Percentiles rank a stretch among this genome's conserved stretches.
Conservation (phyloP, 192 early-diverging fungal genomes). For the Coemansia sp. region DNA sequence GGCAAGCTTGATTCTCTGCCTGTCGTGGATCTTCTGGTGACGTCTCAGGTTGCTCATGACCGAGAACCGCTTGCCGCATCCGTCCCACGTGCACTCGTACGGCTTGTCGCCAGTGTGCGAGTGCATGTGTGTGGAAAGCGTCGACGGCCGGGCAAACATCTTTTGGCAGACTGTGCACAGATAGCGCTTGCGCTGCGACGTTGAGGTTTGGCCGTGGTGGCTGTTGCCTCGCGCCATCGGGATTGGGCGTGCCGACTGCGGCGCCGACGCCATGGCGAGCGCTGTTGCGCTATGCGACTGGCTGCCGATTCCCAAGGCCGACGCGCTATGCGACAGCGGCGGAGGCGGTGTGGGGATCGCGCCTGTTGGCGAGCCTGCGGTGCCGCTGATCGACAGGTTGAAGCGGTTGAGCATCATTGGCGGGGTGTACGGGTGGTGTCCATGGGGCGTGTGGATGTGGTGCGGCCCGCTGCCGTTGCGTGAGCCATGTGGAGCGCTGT, state of each 20-base stretch:
- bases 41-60: slow-evolving; percentile 69
- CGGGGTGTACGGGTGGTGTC: slow-evolving; percentile 31
- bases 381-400: slow-evolving; percentile 22
- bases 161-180: slow-evolving; percentile 52
- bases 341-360: slow-evolving; percentile 25
- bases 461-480: slow-evolving; percentile 11
- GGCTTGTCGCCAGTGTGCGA: slow-evolving; percentile 57
- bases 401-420: slow-evolving; percentile 49
- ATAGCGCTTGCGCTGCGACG: slow-evolving; percentile 56
- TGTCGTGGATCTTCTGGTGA: slow-evolving; percentile 61
- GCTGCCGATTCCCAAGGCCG: slow-evolving; percentile 2
- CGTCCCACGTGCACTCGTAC: slow-evolving; percentile 56
- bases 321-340: slow-evolving; percentile 11
- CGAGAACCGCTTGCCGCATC: slow-evolving; percentile 67
- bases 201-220: slow-evolving; percentile 28
- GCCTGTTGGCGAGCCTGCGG: slow-evolving; percentile 2
- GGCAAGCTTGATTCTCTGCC: slow-evolving; percentile 45
- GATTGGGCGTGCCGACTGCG: slow-evolving; percentile 18
- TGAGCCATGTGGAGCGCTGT: slow-evolving; percentile 27
- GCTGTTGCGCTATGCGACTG: slow-evolving; percentile 11
- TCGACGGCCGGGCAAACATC: slow-evolving; percentile 54
- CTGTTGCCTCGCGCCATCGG: slow-evolving; percentile 33
- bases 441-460: slow-evolving; percentile 14
- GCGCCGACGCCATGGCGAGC: slow-evolving; percentile 5
- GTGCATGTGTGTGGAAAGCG: slow-evolving; percentile 53